Percentiles rank a stretch among this genome's conserved stretches.
Conservation (phyloP, 2,329 filamentous ascomycete species). For the Microsporum audouinii region DNA sequence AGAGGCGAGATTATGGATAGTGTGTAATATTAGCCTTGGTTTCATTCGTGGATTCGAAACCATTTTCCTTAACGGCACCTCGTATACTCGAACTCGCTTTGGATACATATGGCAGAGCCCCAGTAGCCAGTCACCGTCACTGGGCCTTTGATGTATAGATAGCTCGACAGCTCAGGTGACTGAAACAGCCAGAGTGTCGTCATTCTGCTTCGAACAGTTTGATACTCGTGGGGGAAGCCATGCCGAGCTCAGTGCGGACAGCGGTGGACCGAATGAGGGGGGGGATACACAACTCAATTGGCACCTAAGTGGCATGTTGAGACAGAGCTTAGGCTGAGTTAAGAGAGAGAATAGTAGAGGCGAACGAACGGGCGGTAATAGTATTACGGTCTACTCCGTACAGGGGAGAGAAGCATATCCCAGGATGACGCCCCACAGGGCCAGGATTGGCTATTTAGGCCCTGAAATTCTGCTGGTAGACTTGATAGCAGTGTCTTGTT, state of each 20-base stretch:
- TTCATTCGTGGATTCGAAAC: constrained; percentile 1
- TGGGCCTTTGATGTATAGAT: background rate
- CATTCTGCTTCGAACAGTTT: background rate
- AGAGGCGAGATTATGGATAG: background rate
- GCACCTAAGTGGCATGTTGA: background rate
- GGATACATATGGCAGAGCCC: background rate
- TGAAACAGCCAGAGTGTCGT: background rate
- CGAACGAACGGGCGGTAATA: background rate
- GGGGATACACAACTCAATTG: background rate
- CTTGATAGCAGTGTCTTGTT: background rate
- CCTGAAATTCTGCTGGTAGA: background rate
- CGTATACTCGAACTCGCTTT: background rate
- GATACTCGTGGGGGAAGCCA: background rate
- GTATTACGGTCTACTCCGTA: background rate
- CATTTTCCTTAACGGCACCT: background rate
- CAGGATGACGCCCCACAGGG: background rate
- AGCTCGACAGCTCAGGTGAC: background rate
- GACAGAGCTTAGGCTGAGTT: background rate
- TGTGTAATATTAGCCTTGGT: background rate
- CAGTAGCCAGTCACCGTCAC: background rate
- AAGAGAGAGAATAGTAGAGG: background rate
- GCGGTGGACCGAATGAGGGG: background rate
- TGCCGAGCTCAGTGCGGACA: background rate
- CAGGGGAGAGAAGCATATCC: constrained; percentile 3
- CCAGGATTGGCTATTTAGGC: constrained; percentile 1